Percentiles rank a stretch among this genome's conserved stretches.
Evolutionary conservation across 1,284 basidiomycete genomes (phyloP).

Genomic region (Puccinia brachypodii): DNA sequence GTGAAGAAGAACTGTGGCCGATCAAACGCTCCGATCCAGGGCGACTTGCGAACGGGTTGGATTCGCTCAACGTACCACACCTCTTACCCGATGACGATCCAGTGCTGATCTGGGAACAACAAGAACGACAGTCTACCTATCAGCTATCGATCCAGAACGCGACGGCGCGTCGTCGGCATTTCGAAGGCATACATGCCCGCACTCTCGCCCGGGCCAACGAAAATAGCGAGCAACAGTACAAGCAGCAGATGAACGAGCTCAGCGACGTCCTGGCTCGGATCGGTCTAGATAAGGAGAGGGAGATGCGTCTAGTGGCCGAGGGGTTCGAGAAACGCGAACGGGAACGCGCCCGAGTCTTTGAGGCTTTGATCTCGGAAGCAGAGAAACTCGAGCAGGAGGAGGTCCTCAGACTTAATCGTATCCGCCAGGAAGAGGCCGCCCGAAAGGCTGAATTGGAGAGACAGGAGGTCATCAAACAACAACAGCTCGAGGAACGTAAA

Average conservation of each 20-base stretch:
- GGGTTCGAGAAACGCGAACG: conserved; percentile 39
- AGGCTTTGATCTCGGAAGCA: conserved; percentile 29
- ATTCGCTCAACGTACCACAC: background rate
- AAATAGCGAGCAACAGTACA: conserved; percentile 2
- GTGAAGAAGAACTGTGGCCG: conserved; percentile 45
- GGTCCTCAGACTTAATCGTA: conserved; percentile 2
- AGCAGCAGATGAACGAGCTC: conserved; percentile 42
- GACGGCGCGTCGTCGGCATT: conserved; percentile 20
- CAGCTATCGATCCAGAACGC: conserved; percentile 31
- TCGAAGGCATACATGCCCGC: conserved; percentile 33
- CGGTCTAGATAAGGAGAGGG: conserved; percentile 24
- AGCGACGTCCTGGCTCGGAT: conserved; percentile 30
- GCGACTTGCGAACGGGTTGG: background rate
- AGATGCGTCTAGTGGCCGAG: conserved; percentile 14
- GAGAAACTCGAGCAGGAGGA: conserved; percentile 42
- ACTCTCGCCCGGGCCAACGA: conserved; percentile 25
- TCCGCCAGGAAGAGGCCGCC: conserved; percentile 37
- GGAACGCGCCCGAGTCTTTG: conserved; percentile 12
- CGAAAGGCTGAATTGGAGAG: conserved; percentile 32
- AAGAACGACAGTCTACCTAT: conserved; percentile 33
- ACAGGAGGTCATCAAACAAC: conserved; percentile 19
- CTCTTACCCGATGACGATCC: conserved; percentile 38
- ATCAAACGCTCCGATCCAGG: conserved; percentile 14
- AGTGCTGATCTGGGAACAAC: conserved; percentile 30
- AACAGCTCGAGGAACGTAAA: conserved; percentile 25